Evolutionary conservation across 1,139 yeast genomes (phyloP).

Genomic region (Zygotorulaspora mrakii): DNA sequence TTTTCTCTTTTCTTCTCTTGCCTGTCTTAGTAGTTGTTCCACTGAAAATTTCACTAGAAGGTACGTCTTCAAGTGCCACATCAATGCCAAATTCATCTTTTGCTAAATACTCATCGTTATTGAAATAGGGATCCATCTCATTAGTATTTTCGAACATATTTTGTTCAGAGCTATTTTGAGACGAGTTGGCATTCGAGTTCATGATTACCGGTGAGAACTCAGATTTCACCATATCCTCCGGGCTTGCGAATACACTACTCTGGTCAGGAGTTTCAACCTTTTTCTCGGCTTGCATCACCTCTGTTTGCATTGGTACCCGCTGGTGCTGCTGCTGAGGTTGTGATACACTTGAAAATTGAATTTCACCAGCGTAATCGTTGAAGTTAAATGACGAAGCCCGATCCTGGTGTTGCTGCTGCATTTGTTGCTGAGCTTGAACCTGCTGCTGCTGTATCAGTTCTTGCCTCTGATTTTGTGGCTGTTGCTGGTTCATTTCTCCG

Average conservation of each 20-base stretch:
- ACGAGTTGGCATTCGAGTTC: conserved; percentile 4
- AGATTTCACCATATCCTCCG: conserved; percentile 11
- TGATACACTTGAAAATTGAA: conserved; percentile 3
- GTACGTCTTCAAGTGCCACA: conserved; percentile 4
- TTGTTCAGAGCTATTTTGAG: conserved; percentile 3
- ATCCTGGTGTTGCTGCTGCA: conserved; percentile 2
- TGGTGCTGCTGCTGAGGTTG: conserved; percentile 8
- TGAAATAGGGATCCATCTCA: conserved; percentile 2
- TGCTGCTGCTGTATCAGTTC: conserved; percentile 10
- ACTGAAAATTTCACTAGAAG: conserved; percentile 10
- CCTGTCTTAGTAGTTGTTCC: conserved; percentile 9
- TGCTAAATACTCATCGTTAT: conserved; percentile 11
- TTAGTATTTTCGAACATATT: neutral
- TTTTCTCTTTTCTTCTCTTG: conserved; percentile 48
- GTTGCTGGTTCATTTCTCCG: conserved; percentile 8
- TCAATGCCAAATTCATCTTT: conserved; percentile 12
- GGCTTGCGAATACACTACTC: conserved; percentile 4
- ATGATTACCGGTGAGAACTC: conserved; percentile 15
- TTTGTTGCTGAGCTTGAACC: conserved; percentile 2
- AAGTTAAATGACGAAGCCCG: conserved; percentile 12
- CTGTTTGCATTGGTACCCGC: too few species aligned
- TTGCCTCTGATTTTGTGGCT: conserved; percentile 4
- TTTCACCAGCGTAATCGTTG: conserved; percentile 10
- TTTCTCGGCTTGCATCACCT: too few species aligned
- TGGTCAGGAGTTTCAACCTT: conserved; percentile 4